These are phyloP conservation scores for Chaetomiaceae sp. DNA, from an alignment of 2,329 filamentous ascomycete genomes.

Conservation along the genomic window DNA sequence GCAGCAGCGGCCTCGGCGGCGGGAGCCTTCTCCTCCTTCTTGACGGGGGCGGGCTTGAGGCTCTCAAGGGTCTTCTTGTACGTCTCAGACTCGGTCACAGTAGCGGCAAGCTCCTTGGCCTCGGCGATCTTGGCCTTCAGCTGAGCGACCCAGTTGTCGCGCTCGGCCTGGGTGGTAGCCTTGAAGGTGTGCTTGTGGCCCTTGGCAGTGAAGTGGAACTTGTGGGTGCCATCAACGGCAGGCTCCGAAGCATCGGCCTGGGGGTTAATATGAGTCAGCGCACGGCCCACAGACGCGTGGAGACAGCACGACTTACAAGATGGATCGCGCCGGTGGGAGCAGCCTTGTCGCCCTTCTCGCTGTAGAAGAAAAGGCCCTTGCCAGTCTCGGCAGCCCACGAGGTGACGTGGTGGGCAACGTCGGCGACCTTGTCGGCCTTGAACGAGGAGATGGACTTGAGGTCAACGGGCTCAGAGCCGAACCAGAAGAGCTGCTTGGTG, in stretches of 20 bases:
- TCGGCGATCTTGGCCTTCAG: slow-evolving; percentile 78
- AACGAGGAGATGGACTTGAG: slow-evolving; percentile 70
- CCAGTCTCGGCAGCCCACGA: slow-evolving; percentile 92
- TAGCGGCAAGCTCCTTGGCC: slow-evolving; percentile 74
- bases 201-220: slow-evolving; percentile 81
- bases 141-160: slow-evolving; percentile 87
- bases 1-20: slow-evolving; percentile 33
- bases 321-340: slow-evolving; percentile 78
- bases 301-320: slow-evolving; percentile 57
- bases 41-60: slow-evolving; percentile 47
- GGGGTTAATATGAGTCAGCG: slow-evolving; percentile 1
- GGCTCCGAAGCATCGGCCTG: slow-evolving; percentile 64
- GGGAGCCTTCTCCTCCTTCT: slow-evolving; percentile 44
- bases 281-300: slow-evolving; percentile 26
- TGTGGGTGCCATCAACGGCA: slow-evolving; percentile 67
- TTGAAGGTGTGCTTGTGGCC: slow-evolving; percentile 95
- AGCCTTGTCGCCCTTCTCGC: slow-evolving; percentile 80
- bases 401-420: slow-evolving; percentile 69
- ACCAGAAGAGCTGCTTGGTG: slow-evolving; percentile 92
- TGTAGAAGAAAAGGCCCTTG: slow-evolving; percentile 90
- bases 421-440: slow-evolving; percentile 79
- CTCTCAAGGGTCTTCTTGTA: slow-evolving; percentile 86
- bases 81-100: slow-evolving; percentile 70
- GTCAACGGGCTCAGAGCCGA: slow-evolving; percentile 68
- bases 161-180: slow-evolving; percentile 67